Percentiles rank a stretch among this genome's conserved stretches.
These are phyloP conservation scores for Peribolospora baueri DNA, from an alignment of 768 basidiomycete genomes.

Conservation along the genomic window DNA sequence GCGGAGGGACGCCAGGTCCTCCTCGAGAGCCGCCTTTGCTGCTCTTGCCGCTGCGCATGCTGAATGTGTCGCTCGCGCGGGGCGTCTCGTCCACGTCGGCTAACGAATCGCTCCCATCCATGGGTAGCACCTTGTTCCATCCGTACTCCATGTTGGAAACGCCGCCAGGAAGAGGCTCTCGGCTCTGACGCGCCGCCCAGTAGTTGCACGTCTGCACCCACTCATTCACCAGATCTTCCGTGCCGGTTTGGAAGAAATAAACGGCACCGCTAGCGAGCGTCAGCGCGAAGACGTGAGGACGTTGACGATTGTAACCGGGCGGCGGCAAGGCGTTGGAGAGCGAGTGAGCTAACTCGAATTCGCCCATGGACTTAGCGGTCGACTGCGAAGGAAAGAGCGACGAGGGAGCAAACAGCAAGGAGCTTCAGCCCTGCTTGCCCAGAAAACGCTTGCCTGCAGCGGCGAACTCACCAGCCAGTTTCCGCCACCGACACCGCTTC, in stretches of 20 bases:
- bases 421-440: background rate
- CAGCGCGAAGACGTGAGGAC: conserved; percentile 85
- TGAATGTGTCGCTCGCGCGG: conserved; percentile 2
- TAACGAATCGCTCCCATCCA: background rate
- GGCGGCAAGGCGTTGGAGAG: conserved; percentile 66
- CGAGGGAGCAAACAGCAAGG: background rate
- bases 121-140: conserved; percentile 48
- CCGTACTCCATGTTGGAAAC: conserved; percentile 99
- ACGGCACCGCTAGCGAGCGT: conserved; percentile 68
- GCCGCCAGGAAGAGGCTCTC: conserved; percentile 82
- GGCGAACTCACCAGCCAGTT: conserved; percentile 72
- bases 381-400: conserved; percentile 27
- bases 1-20: no score
- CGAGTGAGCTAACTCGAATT: conserved; percentile 61
- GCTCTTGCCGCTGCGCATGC: conserved; percentile 10
- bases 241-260: conserved; percentile 97
- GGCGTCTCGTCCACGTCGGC: conserved; percentile 21
- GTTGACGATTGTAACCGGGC: conserved; percentile 70
- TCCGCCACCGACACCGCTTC: conserved; percentile 56
- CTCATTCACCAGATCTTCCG: conserved; percentile 92
- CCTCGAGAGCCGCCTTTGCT: background rate
- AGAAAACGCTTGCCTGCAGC: no score
- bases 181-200: conserved; percentile 87
- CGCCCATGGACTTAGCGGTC: conserved; percentile 66
- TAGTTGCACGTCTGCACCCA: conserved; percentile 99